Base-by-base conservation (phyloP, 208 protist genomes). In the Spongospora subterranea region DNA sequence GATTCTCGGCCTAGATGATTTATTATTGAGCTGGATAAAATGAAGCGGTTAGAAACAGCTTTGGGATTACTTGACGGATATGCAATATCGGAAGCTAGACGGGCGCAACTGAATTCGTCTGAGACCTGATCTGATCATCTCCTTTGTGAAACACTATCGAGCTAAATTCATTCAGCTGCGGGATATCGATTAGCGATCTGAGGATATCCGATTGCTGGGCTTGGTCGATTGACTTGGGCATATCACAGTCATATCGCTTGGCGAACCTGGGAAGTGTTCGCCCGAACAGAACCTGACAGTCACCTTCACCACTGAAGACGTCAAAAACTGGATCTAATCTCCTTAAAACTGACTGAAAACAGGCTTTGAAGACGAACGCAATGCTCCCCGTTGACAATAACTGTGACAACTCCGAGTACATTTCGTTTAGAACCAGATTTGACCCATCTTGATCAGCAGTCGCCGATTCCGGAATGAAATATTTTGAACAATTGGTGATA, bases 61-160 rank as follows among this genome's bases (percentile, higher is more conserved):
- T n/a, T n/a, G n/a, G n/a, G n/a, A n/a, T n/a, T n/a, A n/a, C n/a
- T n/a, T n/a, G n/a, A n/a, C n/a, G n/a, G n/a, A n/a, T n/a, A n/a
- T n/a, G n/a, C n/a, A n/a, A n/a, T n/a, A n/a, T n/a, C n/a, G n/a
- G n/a, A n/a, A n/a, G n/a, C n/a, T n/a, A n/a, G n/a, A n/a, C n/a
- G n/a, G n/a, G n/a, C n/a, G n/a, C n/a, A n/a, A n/a, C n/a, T n/a
- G n/a, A n/a, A n/a, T n/a, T n/a, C n/a, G n/a, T n/a, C n/a, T n/a
- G n/a, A n/a, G n/a, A n/a, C n/a, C n/a, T n/a, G n/a, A n/a, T n/a
- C n/a, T n/a, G n/a, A n/a, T n/a, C n/a, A n/a, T n/a, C n/a, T n/a
- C n/a, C n/a, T n/a, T n/a, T n/a, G n/a, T n/a, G n/a, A n/a, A 82
- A 82, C 13, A 82, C 71, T 20, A 82, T 82, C 35, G 71, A 35